Evolutionary conservation across 2,329 filamentous ascomycete species (phyloP), one percentile per base, ranked within the genome.

Genomic region (Trichophyton verrucosum): DNA sequence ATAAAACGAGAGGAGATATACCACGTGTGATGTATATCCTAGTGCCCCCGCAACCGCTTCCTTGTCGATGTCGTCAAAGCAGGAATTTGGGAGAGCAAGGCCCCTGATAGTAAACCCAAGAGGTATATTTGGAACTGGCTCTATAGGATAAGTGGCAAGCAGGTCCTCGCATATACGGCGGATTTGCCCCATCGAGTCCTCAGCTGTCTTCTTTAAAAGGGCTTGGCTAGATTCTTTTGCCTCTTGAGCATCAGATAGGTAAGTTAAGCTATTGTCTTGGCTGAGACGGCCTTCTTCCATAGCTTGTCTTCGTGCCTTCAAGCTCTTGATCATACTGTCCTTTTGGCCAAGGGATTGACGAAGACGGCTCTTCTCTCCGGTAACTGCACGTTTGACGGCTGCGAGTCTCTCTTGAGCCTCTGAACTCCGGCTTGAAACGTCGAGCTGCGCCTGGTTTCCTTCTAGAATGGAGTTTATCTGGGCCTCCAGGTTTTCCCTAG

Each of bases 101-200:
- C 83, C 84, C 68, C 88, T 86, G 64, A 99, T 95, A 11, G 86
- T 89, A 72, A 97, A 97, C 0, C 86, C 81, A 1, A 97, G 81
- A 0, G 89, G 81, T 65, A 81, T 80, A 60, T 79, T 77, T 2
- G 78, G 74, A 5, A 85, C 73, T 1, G 91, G 86, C 7, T 85
- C 82, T 62, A 99, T 95, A 3, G 87, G 85, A 70, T 91, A 96
- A 61, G 96, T 88, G 27, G 78, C 76, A 11, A 84, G 77, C 0
- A 99, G 78, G 65, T 96, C 91, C 65, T 94, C 86, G 71, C 90
- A 91, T 60, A 97, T 89, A 40, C 94, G 86, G 13, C 91, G 84
- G 22, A 91, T 83, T 72, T 97, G 94, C n/a, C 88, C 89, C 61
- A 81, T 84, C n/a, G 90, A 87, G 20, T 85, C 82, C 58, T 86